phyloP scores from a whole-genome alignment of 1,284 basidiomycete genomes.

The Rugosomyces carneus region DNA sequence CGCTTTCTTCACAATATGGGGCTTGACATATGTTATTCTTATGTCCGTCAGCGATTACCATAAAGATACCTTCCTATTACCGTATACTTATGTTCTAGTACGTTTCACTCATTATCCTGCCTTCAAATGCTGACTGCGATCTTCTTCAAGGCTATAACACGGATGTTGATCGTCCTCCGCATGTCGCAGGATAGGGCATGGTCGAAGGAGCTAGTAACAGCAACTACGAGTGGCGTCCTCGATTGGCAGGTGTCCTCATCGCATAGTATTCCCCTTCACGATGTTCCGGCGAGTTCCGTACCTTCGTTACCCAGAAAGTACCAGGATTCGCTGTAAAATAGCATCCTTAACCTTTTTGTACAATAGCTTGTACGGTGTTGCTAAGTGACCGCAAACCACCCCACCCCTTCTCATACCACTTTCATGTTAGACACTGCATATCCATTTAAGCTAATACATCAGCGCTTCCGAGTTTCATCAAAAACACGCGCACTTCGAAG shows the following conservation, averaged over 20 bases:
- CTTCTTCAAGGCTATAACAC: conserved; percentile 24
- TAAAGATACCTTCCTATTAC: conserved; percentile 24
- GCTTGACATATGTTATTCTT: conserved; percentile 22
- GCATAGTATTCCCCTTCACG: conserved; percentile 25
- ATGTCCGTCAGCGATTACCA: conserved; percentile 18
- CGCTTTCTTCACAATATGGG: conserved; percentile 30
- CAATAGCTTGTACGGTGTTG: not conserved
- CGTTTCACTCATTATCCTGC: not conserved
- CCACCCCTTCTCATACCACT: not conserved
- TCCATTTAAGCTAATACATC: not conserved
- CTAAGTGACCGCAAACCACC: not conserved
- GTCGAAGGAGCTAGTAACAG: conserved; percentile 26
- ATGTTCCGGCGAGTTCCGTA: conserved; percentile 16
- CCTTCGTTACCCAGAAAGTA: conserved; percentile 12
- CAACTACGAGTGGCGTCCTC: conserved; percentile 23
- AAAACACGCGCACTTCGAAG: not conserved
- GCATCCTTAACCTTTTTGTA: conserved; percentile 6
- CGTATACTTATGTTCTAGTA: conserved; percentile 28
- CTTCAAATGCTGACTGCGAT: not conserved
- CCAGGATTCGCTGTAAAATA: conserved; percentile 11
- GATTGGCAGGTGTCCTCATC: conserved; percentile 32
- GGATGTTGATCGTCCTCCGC: conserved; percentile 30
- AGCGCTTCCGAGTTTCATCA: not conserved
- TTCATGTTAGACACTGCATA: not conserved
- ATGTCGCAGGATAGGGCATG: conserved; percentile 34